Evolutionary conservation across 176 grass and related monocot species (phyloP).

Genomic region (Eremochloa ophiuroides): DNA sequence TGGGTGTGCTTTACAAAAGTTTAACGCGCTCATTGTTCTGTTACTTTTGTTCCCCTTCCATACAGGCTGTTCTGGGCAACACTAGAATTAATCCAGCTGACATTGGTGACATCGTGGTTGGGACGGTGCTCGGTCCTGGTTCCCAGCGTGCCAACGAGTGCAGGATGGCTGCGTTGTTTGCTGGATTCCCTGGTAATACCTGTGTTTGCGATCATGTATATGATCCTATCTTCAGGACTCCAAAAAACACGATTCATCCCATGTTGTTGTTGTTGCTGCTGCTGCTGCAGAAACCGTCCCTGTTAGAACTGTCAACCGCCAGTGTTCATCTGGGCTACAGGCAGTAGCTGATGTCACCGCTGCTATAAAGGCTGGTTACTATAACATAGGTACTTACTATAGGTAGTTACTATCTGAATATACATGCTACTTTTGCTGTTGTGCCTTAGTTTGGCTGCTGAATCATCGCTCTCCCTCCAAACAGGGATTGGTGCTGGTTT

Average conservation of each 20-base stretch:
- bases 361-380: slow-evolving; percentile 92
- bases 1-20: background rate
- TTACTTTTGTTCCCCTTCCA: background rate
- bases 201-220: background rate
- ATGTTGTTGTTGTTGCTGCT: too few species aligned
- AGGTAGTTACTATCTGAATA: slow-evolving; percentile 15
- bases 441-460: background rate
- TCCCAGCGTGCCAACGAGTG: slow-evolving; percentile 87
- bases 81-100: slow-evolving; percentile 78
- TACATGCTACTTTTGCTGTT: background rate
- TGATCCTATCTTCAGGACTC: too few species aligned
- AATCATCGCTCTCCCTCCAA: slow-evolving; percentile 7
- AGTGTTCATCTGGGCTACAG: slow-evolving; percentile 93
- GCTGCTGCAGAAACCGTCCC: slow-evolving; percentile 77
- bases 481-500: slow-evolving; percentile 89
- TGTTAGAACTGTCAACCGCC: slow-evolving; percentile 88
- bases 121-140: slow-evolving; percentile 73
- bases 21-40: background rate
- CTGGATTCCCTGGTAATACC: slow-evolving; percentile 81
- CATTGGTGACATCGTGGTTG: slow-evolving; percentile 86
- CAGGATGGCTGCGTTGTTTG: slow-evolving; percentile 88
- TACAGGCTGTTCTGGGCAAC: slow-evolving; percentile 76
- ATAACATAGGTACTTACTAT: slow-evolving; percentile 96
- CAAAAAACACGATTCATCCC: too few species aligned
- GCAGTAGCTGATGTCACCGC: slow-evolving; percentile 86